phyloP scores from a whole-genome alignment of 306 rosid species.

The Corylus heterophylla region DNA sequence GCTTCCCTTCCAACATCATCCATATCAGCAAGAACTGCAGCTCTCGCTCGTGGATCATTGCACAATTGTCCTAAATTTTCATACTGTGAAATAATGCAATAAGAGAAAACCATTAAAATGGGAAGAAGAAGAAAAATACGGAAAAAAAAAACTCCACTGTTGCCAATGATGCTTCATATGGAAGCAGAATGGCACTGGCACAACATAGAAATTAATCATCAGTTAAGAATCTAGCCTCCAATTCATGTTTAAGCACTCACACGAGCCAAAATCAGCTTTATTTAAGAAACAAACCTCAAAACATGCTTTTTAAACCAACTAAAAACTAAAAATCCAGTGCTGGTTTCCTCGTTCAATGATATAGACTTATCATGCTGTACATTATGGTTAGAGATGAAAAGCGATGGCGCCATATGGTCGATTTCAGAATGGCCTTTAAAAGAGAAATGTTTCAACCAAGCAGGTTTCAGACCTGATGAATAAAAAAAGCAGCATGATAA shows the following conservation, averaged over 20 bases:
- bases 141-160: not conserved
- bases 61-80: constrained; percentile 65
- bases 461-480: not conserved
- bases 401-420: not conserved
- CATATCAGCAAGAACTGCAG: constrained; percentile 85
- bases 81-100: constrained; percentile 47
- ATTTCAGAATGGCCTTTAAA: not conserved
- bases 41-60: constrained; percentile 76
- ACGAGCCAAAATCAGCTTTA: not conserved
- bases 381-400: not conserved
- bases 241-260: not conserved
- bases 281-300: not conserved
- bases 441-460: not conserved
- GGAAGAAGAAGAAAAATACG: not conserved
- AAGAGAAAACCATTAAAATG: constrained; percentile 10
- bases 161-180: not conserved
- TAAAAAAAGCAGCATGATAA: not conserved
- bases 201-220: not conserved
- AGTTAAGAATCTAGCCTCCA: not conserved
- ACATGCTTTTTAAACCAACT: not conserved
- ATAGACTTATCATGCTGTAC: not conserved
- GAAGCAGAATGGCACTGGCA: not conserved
- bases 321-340: not conserved
- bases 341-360: not conserved
- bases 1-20: constrained; percentile 84